A percentile compares a stretch with the other conserved stretches of the same genome.
Evolutionary conservation across 345 rosid species (phyloP).

Genomic region (Camelina sativa): DNA sequence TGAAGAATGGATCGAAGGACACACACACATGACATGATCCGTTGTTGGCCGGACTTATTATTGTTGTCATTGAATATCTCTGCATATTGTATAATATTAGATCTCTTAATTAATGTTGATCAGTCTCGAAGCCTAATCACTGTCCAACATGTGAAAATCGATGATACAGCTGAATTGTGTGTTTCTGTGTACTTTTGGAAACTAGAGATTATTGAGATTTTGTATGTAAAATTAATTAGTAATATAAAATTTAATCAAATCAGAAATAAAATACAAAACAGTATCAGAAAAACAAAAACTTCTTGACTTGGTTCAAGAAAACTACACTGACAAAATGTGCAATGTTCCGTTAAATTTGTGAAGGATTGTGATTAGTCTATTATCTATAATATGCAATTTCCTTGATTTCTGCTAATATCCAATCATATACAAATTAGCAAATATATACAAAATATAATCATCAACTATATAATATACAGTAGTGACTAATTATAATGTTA

Average conservation of each 20-base stretch:
- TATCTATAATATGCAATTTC: too few relatives aligned
- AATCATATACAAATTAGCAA: too few relatives aligned
- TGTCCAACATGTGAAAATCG: slow-evolving; percentile 29
- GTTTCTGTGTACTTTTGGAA: background rate
- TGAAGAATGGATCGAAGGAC: slow-evolving; percentile 14
- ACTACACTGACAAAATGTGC: too few relatives aligned
- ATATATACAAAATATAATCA: background rate
- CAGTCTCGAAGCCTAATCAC: slow-evolving; percentile 36
- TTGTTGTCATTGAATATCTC: slow-evolving; percentile 17
- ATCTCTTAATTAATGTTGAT: slow-evolving; percentile 27
- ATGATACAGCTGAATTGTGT: slow-evolving; percentile 5
- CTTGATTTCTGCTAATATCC: too few relatives aligned
- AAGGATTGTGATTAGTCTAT: too few relatives aligned
- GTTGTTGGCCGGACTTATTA: slow-evolving; percentile 31
- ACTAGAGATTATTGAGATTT: background rate
- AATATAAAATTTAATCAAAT: too few relatives aligned
- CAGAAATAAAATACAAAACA: too few relatives aligned
- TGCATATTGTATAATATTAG: background rate
- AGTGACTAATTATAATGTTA: background rate
- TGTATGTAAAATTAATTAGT: too few relatives aligned
- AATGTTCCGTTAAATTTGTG: too few relatives aligned
- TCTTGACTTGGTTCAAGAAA: too few relatives aligned
- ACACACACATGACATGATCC: slow-evolving; percentile 30
- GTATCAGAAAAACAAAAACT: too few relatives aligned
- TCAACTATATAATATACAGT: background rate